Base-by-base conservation (phyloP, 2,329 filamentous ascomycete genomes). In the Fusarium sublunatum region DNA sequence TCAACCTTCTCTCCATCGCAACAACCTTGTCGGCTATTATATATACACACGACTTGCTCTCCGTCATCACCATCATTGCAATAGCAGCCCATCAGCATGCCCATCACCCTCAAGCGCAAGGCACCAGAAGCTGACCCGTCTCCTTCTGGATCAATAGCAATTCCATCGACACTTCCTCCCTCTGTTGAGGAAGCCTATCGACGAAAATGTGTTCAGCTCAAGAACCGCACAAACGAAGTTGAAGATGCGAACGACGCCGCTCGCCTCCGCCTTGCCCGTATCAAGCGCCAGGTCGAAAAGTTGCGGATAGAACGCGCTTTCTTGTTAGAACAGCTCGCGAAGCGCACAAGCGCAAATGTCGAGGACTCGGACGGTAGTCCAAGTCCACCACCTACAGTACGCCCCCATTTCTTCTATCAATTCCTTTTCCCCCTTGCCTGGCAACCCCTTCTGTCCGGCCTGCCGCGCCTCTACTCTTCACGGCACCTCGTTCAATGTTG, bases 101-200 rank as follows among this genome's bases (percentile, higher is more conserved):
- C 75, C 51, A 59, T 74, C 42, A 64, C 55, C 42, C 57, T 71
- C 69, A 77, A 81, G 68, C 70, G 72, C 58, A 76, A 73, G 61
- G 67, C 70, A 49, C 66, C 73, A 52, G 73, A 76, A 69, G 71
- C 75, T 78, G 74, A 80, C 72, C 61, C 68, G 61, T 56, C 56
- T 64, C 61, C 44, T 47, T 58, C 62, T 70, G 58, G 51, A 8
- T 77, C 75, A 65, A 68, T 72, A 75, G 79, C 80, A 60, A 80
- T 86, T 51, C 86, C 86, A 28, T 86, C 87, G 13, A 78, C 86
- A 36, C 82, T 90, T 5, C 92, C 94, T 19, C 94, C 95, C 13
- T 96, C 93, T 13, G 93, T 98, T 63, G 94, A 99, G 78, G 90
- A 94, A 75, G 93, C 94, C 46, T 99, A 98, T 79, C 93, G 95